These are phyloP conservation scores for Edaphochlamys debaryana DNA, from an alignment of 139 green algal genomes.

Conservation along the genomic window DNA sequence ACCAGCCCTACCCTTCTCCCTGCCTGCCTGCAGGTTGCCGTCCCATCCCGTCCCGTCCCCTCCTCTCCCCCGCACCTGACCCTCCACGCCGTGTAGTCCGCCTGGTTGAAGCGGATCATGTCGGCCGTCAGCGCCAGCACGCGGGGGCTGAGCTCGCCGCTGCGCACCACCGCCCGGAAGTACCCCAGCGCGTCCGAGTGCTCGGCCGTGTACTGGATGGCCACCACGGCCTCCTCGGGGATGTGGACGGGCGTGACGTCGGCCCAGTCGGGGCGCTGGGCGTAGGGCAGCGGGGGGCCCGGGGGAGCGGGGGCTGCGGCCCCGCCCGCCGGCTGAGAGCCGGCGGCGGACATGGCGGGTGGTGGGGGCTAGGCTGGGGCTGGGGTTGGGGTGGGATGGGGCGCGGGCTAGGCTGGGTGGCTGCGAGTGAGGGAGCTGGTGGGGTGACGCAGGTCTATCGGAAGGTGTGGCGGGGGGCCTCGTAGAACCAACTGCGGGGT, in stretches of 20 bases:
- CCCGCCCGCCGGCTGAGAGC: too few species aligned
- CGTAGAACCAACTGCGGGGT: conserved; percentile 73
- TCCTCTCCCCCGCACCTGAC: conserved; percentile 60
- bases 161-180: conserved; percentile 59
- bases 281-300: neutral
- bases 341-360: neutral
- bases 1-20: too few species aligned
- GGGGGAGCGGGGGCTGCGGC: neutral
- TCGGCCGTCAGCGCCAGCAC: conserved; percentile 74
- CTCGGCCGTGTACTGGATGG: conserved; percentile 63
- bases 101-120: conserved; percentile 73
- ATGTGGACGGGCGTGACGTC: conserved; percentile 57
- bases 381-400: too few species aligned
- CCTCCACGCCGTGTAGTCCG: conserved; percentile 87
- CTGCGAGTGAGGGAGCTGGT: too few species aligned
- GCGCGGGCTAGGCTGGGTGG: neutral
- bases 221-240: conserved; percentile 45
- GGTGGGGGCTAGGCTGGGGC: neutral
- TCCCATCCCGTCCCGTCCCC: too few species aligned
- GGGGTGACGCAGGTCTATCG: neutral
- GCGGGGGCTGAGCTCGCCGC: conserved; percentile 66
- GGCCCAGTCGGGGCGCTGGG: conserved; percentile 56
- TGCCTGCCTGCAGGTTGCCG: too few species aligned
- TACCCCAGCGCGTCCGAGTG: conserved; percentile 63
- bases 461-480: conserved; percentile 65